phyloP scores from a whole-genome alignment of 768 basidiomycete genomes.

The Royoungia palumana region DNA sequence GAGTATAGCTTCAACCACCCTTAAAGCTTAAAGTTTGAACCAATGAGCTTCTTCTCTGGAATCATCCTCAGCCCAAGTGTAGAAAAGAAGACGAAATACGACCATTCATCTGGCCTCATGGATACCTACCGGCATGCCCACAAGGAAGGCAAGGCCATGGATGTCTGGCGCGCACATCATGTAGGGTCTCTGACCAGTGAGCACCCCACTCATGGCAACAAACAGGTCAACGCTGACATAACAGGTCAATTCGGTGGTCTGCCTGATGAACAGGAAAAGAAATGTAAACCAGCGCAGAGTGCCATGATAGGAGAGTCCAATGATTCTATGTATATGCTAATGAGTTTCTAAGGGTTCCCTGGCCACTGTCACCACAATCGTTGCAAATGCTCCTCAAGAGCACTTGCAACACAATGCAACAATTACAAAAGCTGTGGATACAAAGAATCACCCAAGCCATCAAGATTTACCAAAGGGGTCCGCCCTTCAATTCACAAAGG shows the following conservation, averaged over 20 bases:
- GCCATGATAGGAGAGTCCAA: not conserved
- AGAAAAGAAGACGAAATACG: not conserved
- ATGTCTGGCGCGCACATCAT: too few relatives aligned
- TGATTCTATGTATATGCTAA: not conserved
- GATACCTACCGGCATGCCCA: not conserved
- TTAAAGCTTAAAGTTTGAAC: not conserved
- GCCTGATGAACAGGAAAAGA: not conserved
- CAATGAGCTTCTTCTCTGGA: not conserved
- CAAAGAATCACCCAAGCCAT: not conserved
- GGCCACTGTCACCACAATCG: not conserved
- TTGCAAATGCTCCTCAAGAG: conserved; percentile 1
- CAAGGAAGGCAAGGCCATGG: not conserved
- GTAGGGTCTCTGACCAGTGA: too few relatives aligned
- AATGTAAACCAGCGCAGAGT: not conserved
- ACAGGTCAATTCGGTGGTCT: not conserved
- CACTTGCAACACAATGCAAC: not conserved
- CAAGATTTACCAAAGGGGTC: not conserved
- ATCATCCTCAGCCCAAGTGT: not conserved
- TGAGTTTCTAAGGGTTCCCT: not conserved
- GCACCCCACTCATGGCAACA: too few relatives aligned
- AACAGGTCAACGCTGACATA: not conserved
- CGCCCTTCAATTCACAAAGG: not conserved
- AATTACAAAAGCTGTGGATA: not conserved
- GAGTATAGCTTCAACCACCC: not conserved
- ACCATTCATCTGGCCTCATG: not conserved